phyloP scores from a whole-genome alignment of 768 basidiomycete species.

The Cystofilobasidium ferigula region DNA sequence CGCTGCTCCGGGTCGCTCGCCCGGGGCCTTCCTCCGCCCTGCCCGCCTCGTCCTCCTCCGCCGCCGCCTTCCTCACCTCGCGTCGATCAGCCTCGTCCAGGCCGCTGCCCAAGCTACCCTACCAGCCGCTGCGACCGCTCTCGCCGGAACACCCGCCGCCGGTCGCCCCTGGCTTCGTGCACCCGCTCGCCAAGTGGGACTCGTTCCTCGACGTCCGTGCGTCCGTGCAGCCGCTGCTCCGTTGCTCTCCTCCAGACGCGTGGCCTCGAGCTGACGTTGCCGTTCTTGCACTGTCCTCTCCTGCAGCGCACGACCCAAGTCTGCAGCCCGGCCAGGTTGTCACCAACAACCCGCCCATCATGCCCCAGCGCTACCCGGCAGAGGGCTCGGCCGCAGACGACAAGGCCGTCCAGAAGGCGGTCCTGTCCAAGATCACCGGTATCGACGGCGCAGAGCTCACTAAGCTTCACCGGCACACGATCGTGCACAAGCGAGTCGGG shows the following conservation, averaged over 20 bases:
- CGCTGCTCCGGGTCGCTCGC: background rate
- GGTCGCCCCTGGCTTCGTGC: slow-evolving; percentile 6
- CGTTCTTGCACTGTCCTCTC: background rate
- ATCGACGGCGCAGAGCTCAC: slow-evolving; percentile 25
- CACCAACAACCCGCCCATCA: slow-evolving; percentile 25
- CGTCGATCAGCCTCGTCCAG: background rate
- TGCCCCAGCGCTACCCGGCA: slow-evolving; percentile 17
- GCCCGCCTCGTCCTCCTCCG: background rate
- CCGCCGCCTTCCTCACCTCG: background rate
- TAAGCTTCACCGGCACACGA: slow-evolving; percentile 37
- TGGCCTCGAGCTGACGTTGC: background rate
- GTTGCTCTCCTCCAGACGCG: background rate
- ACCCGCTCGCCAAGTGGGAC: slow-evolving; percentile 27
- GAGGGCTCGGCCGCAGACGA: slow-evolving; percentile 22
- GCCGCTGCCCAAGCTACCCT: slow-evolving; percentile 10
- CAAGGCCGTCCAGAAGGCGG: slow-evolving; percentile 12
- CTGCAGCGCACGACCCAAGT: slow-evolving; percentile 16
- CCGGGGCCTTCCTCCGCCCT: background rate
- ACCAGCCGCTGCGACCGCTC: slow-evolving; percentile 17
- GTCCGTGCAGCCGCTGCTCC: background rate
- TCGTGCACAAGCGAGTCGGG: slow-evolving; percentile 48
- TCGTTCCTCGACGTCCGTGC: slow-evolving; percentile 25
- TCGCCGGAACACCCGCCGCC: slow-evolving; percentile 16
- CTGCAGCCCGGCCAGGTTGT: background rate
- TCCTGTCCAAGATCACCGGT: slow-evolving; percentile 7